Percentiles rank a stretch among this genome's conserved stretches.
phyloP scores from a whole-genome alignment of 148 eudicot species.

The Fagopyrum esculentum region DNA sequence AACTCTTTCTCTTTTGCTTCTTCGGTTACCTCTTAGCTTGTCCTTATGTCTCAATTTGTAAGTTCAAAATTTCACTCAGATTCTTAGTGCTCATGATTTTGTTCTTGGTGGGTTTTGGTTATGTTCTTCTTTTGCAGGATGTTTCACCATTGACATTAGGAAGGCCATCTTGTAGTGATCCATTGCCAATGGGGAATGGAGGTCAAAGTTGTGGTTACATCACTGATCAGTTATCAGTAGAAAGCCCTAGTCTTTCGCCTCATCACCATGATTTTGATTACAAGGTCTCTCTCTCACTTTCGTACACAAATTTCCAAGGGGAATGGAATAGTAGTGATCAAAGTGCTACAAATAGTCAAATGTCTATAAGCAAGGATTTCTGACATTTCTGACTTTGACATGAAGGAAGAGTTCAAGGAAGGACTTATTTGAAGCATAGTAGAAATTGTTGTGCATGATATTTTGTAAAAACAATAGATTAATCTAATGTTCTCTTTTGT shows the following conservation, averaged over 20 bases:
- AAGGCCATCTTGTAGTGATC: conserved; percentile 48
- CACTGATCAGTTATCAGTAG: conserved; percentile 8
- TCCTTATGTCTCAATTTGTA: conserved; percentile 84
- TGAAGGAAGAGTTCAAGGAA: too few species aligned
- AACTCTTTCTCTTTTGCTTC: conserved; percentile 89
- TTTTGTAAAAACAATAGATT: too few species aligned
- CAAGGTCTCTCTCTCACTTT: conserved; percentile 5
- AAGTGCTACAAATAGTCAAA: too few species aligned
- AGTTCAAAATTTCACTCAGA: conserved; percentile 12
- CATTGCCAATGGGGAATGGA: conserved; percentile 23
- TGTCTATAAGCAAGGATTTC: too few species aligned
- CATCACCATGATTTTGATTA: conserved; percentile 12
- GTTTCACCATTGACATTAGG: conserved; percentile 54
- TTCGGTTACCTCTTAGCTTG: conserved; percentile 69
- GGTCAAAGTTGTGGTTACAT: conserved; percentile 23
- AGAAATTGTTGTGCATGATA: too few species aligned
- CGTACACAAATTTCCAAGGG: not conserved
- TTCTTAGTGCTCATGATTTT: not conserved
- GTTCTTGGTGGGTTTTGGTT: not conserved
- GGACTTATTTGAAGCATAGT: too few species aligned
- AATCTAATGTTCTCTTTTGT: too few species aligned
- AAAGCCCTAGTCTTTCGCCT: conserved; percentile 10
- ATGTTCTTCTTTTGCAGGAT: conserved; percentile 24
- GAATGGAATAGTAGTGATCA: too few species aligned
- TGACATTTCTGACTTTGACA: too few species aligned